Conservation (phyloP, 345 rosid genomes). For the Eucalyptus tenuipes region DNA sequence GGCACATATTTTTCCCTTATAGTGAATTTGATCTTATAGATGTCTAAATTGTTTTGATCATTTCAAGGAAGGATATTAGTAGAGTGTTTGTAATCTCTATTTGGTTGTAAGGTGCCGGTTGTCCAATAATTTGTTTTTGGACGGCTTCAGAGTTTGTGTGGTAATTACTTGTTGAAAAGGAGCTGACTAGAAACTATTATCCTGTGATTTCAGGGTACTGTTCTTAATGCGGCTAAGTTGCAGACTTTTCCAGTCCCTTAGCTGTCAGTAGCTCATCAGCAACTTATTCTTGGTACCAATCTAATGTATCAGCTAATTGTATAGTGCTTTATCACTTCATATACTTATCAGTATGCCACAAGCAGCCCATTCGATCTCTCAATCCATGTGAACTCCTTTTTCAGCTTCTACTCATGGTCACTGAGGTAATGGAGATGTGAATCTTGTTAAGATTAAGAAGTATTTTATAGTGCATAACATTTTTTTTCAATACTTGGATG, state of each 20-base stretch:
- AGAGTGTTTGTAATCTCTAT: neutral
- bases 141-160: neutral
- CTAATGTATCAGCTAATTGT: neutral
- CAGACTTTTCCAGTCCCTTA: conserved; percentile 75
- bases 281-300: conserved; percentile 56
- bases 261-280: conserved; percentile 69
- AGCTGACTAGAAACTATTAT: neutral
- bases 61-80: neutral
- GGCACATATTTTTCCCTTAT: neutral
- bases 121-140: neutral
- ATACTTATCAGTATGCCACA: neutral
- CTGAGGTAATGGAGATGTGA: conserved; percentile 21
- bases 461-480: neutral
- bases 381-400: neutral
- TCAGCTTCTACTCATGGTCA: conserved; percentile 44
- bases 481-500: neutral
- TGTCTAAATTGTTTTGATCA: neutral
- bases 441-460: conserved; percentile 46
- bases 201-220: conserved; percentile 29
- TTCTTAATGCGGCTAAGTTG: conserved; percentile 56
- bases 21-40: neutral
- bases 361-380: neutral
- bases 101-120: neutral
- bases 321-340: neutral
- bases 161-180: neutral